A percentile compares a stretch with the other conserved stretches of the same genome.
Conservation (phyloP, 208 protist genomes). For the Naegleria gruberi region DNA sequence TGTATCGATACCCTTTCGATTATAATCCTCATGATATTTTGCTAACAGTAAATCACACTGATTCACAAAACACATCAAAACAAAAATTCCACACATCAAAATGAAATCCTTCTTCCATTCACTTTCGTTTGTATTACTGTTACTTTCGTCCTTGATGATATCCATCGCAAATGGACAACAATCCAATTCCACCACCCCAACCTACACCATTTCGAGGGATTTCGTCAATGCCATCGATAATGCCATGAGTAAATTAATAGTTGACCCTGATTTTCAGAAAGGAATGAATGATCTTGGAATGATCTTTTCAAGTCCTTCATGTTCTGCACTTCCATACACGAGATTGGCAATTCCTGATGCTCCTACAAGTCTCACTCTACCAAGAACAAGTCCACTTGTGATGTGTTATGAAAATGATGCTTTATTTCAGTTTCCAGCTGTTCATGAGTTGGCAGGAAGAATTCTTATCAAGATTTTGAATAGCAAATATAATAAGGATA, state of each 20-base stretch:
- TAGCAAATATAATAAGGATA: background rate
- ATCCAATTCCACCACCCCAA: no score
- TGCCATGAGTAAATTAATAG: background rate
- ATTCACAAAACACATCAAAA: no score
- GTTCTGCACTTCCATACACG: background rate
- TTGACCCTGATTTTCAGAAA: background rate
- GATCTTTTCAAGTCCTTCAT: background rate
- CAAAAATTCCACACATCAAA: no score
- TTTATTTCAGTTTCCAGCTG: background rate
- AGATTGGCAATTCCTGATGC: background rate
- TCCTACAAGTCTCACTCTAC: background rate
- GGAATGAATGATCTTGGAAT: background rate
- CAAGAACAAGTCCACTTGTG: background rate
- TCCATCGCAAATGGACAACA: no score
- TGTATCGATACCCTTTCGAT: no score
- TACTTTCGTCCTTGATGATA: no score
- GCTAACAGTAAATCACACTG: no score
- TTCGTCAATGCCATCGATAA: background rate
- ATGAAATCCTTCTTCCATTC: no score
- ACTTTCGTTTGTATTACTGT: no score
- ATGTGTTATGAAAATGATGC: background rate
- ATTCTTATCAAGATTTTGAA: background rate
- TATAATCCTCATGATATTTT: no score
- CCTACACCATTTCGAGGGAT: background rate
- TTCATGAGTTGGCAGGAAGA: background rate